Evolutionary conservation across 108 stramenopile genomes (phyloP).

Genomic region (Nannochloropsis oceanica): DNA sequence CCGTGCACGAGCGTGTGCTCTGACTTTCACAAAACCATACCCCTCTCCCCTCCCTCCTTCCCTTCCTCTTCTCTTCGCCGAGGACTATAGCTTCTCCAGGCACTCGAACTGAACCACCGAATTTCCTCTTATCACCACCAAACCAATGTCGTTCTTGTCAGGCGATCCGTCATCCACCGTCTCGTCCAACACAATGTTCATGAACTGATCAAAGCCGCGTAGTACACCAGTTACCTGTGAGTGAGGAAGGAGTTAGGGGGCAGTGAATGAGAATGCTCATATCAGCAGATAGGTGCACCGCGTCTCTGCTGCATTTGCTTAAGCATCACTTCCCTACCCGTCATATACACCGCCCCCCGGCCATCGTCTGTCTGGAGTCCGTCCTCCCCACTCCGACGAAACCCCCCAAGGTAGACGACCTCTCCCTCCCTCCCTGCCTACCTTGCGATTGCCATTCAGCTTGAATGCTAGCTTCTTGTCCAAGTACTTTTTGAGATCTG

Average conservation of each 20-base stretch:
- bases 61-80: background rate
- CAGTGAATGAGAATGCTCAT: too few species aligned
- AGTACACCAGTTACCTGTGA: slow-evolving; percentile 13
- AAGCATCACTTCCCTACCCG: too few species aligned
- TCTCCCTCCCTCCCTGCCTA: slow-evolving; percentile 1
- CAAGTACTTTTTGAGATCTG: slow-evolving; percentile 26
- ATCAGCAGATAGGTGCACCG: too few species aligned
- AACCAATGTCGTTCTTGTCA: slow-evolving; percentile 22
- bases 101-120: slow-evolving; percentile 28
- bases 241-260: background rate
- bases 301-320: too few species aligned
- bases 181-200: slow-evolving; percentile 34
- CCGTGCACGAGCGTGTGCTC: too few species aligned
- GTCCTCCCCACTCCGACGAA: too few species aligned
- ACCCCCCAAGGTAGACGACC: background rate
- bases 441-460: slow-evolving; percentile 18
- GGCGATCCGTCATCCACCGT: slow-evolving; percentile 10
- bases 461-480: slow-evolving; percentile 23
- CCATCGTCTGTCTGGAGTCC: too few species aligned
- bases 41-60: background rate
- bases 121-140: slow-evolving; percentile 33
- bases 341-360: too few species aligned
- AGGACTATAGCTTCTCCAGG: slow-evolving; percentile 3
- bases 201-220: slow-evolving; percentile 37
- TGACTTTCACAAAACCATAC: background rate